A percentile compares a stretch with the other conserved stretches of the same genome.
phyloP scores from a whole-genome alignment of 768 basidiomycete species.

The Pleurotus salmoneostramineus region DNA sequence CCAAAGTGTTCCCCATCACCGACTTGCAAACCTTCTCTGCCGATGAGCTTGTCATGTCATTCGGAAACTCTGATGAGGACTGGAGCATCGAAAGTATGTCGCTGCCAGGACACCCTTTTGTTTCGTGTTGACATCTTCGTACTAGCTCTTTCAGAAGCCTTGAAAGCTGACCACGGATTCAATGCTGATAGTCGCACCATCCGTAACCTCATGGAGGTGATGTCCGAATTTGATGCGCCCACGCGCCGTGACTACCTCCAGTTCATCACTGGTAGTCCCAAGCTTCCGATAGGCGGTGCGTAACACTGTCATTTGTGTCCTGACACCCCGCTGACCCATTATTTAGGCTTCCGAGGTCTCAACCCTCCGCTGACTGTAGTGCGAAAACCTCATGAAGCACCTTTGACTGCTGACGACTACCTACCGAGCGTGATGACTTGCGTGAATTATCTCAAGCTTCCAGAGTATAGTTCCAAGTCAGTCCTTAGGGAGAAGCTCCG shows the following conservation, averaged over 20 bases:
- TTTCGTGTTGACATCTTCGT: conserved; percentile 11
- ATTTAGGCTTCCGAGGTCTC: conserved; percentile 85
- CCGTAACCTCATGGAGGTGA: conserved; percentile 79
- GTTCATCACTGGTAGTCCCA: conserved; percentile 97
- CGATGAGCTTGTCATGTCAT: conserved; percentile 93
- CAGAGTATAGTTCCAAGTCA: conserved; percentile 87
- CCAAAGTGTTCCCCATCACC: conserved; percentile 90
- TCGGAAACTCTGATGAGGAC: conserved; percentile 97
- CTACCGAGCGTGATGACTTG: conserved; percentile 99
- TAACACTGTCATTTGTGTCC: conserved; percentile 9
- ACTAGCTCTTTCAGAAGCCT: conserved; percentile 77
- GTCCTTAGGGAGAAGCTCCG: conserved; percentile 82
- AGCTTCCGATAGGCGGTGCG: conserved; percentile 91
- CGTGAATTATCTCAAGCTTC: conserved; percentile 93
- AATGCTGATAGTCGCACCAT: conserved; percentile 93
- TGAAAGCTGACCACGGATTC: conserved; percentile 99
- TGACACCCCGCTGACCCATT: neutral
- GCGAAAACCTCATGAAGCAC: conserved; percentile 91
- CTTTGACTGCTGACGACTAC: conserved; percentile 89
- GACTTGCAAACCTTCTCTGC: conserved; percentile 92
- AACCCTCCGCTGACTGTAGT: conserved; percentile 95
- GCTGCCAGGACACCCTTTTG: conserved; percentile 1
- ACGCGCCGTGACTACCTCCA: conserved; percentile 87
- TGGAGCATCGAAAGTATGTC: conserved; percentile 88
- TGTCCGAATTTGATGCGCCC: conserved; percentile 72